These are phyloP conservation scores for Polyporus arcularius DNA, from an alignment of 768 basidiomycete genomes.

Conservation along the genomic window DNA sequence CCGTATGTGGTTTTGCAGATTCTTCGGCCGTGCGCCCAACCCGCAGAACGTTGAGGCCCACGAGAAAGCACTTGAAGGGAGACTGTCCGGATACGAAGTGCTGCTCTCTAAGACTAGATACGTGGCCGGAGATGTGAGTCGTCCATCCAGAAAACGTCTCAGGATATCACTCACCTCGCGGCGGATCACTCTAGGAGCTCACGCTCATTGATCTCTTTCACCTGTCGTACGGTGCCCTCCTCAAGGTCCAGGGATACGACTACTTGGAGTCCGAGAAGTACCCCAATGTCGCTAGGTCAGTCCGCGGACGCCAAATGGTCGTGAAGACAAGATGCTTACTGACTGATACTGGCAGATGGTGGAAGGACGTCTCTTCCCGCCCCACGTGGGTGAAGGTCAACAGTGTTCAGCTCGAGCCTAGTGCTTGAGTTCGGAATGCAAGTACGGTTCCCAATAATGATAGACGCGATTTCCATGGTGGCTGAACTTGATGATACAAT, in stretches of 20 bases:
- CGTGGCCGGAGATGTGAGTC: conserved; percentile 39
- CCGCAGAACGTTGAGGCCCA: conserved; percentile 21
- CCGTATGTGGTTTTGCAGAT: not conserved
- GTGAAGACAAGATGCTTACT: not conserved
- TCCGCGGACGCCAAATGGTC: not conserved
- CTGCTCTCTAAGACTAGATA: conserved; percentile 58
- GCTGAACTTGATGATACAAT: too few relatives aligned
- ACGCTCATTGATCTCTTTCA: conserved; percentile 63
- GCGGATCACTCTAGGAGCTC: conserved; percentile 34
- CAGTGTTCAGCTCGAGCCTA: not conserved
- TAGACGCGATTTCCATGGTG: too few relatives aligned
- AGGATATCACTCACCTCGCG: not conserved
- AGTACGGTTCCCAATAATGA: too few relatives aligned
- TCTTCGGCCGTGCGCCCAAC: not conserved
- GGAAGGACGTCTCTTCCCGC: conserved; percentile 47
- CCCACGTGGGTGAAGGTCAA: conserved; percentile 41
- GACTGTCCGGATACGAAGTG: conserved; percentile 52
- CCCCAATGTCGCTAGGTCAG: conserved; percentile 48
- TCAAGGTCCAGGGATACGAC: conserved; percentile 28
- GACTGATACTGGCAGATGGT: conserved; percentile 43
- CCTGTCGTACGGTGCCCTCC: conserved; percentile 44
- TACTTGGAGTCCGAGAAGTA: conserved; percentile 33
- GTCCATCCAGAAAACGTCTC: not conserved
- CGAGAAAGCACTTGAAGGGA: conserved; percentile 33
- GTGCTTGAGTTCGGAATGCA: too few relatives aligned